Conservation (phyloP, 306 rosid genomes). For the Sphenostylis stenocarpa region DNA sequence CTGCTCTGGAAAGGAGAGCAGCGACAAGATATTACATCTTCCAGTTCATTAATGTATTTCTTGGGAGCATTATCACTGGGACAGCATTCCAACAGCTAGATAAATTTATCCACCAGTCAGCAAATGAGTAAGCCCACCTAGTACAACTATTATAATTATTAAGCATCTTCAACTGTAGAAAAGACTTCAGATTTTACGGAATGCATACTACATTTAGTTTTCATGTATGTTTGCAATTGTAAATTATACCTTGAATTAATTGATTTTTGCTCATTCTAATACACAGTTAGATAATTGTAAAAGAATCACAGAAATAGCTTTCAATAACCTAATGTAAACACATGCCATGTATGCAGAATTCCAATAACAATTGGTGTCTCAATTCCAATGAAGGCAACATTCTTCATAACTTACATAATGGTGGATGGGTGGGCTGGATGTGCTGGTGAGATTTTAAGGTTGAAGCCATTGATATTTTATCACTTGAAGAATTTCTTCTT, state of each 20-base stretch:
- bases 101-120: conserved; percentile 82
- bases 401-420: conserved; percentile 96
- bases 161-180: background rate
- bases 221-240: background rate
- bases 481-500: conserved; percentile 73
- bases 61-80: conserved; percentile 96
- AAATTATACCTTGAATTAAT: background rate
- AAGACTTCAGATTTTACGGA: background rate
- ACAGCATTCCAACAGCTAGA: conserved; percentile 95
- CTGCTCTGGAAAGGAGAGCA: conserved; percentile 82
- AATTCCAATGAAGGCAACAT: conserved; percentile 98
- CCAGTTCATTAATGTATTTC: conserved; percentile 86
- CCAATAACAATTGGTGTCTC: conserved; percentile 91
- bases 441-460: conserved; percentile 91
- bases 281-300: too few species aligned
- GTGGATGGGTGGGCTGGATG: conserved; percentile 99
- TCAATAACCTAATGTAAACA: background rate
- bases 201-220: background rate
- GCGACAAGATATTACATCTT: conserved; percentile 87
- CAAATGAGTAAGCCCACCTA: conserved; percentile 66
- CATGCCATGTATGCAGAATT: conserved; percentile 56
- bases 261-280: background rate
- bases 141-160: background rate
- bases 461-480: conserved; percentile 83
- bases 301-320: background rate